Base-by-base conservation (phyloP, 768 basidiomycete genomes). In the Termitomyces sp. region DNA sequence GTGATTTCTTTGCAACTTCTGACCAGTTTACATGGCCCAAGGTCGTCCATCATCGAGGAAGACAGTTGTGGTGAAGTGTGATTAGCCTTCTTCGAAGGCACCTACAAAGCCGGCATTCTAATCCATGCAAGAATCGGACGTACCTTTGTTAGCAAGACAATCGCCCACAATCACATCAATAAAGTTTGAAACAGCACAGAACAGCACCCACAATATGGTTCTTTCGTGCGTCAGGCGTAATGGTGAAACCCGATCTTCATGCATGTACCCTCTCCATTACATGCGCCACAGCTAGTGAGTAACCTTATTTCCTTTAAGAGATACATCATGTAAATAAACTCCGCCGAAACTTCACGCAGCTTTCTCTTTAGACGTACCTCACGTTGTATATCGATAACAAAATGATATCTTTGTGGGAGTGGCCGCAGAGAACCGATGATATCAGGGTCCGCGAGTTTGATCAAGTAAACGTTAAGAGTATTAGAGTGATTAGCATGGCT, bases 401-500 rank as follows among this genome's bases (percentile, higher is more conserved):
- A 2, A 14, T 34, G 55, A 42, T 4, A n/a, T 6, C 4, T 56
- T n/a, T 31, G 4, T 4, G 59, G 25, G 15, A 36, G 17, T 9
- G 32, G 14, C 12, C 29, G 36, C 45, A 10, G 32, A 32, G 34
- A 54, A 47, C 42, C 32, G 40, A 52, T 25, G 42, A 42, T 1
- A 46, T 46, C 25, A 34, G 8, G 43, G 40, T 40, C 34, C 25
- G 43, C 40, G 56, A 46, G 17, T 56, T 56, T 42, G 66, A 68
- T 66, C 62, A 62, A 55, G 64, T 68, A 20, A 71, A 29, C 45
- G 32, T 25, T 20, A 77, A 79, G 73, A 74, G 49, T 79, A 81
- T 81, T 80, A 81, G 75, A 77, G 80, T 80, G 75, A 78, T 81
- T 81, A 81, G 77, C 77, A 68, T 68, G 53, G 49, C 63, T 63